Percentiles rank a stretch among this genome's conserved stretches.
These are phyloP conservation scores for Pythium guiyangense DNA, from an alignment of 352 stramenopile genomes.

Conservation along the genomic window DNA sequence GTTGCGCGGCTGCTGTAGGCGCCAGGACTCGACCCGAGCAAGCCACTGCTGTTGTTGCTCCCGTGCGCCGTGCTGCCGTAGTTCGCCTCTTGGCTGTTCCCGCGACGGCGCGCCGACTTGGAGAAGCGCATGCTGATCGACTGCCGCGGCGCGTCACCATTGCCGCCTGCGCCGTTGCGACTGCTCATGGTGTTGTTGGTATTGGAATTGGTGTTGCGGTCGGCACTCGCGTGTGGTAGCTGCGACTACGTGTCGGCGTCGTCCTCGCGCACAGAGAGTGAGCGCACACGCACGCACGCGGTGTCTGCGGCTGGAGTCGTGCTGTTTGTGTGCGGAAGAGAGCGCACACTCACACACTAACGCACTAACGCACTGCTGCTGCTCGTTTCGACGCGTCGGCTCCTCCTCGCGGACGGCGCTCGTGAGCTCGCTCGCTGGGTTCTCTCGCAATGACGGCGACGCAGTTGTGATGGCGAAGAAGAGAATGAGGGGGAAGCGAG, in stretches of 20 bases:
- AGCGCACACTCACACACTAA: no score
- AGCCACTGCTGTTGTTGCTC: constrained; percentile 13
- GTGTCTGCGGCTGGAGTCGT: no score
- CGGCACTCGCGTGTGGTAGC: neutral
- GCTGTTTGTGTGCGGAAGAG: no score
- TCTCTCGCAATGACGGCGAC: neutral
- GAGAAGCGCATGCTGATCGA: constrained; percentile 66
- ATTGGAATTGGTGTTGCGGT: neutral
- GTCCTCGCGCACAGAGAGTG: no score
- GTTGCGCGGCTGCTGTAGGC: constrained; percentile 43
- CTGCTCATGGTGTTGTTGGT: neutral
- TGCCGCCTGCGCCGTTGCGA: constrained; percentile 17
- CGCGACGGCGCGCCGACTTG: constrained; percentile 53
- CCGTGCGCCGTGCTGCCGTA: constrained; percentile 21
- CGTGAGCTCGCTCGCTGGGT: neutral
- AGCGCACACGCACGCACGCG: no score
- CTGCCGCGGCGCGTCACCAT: constrained; percentile 17
- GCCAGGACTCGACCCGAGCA: constrained; percentile 37
- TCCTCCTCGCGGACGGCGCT: neutral
- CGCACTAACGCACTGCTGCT: neutral
- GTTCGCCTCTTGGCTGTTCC: constrained; percentile 61
- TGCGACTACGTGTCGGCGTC: no score
- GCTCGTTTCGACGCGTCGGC: neutral
- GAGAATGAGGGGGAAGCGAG: neutral
- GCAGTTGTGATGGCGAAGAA: neutral